Evolutionary conservation across 352 stramenopile genomes (phyloP).

Genomic region (Phytophthora agathidicida): DNA sequence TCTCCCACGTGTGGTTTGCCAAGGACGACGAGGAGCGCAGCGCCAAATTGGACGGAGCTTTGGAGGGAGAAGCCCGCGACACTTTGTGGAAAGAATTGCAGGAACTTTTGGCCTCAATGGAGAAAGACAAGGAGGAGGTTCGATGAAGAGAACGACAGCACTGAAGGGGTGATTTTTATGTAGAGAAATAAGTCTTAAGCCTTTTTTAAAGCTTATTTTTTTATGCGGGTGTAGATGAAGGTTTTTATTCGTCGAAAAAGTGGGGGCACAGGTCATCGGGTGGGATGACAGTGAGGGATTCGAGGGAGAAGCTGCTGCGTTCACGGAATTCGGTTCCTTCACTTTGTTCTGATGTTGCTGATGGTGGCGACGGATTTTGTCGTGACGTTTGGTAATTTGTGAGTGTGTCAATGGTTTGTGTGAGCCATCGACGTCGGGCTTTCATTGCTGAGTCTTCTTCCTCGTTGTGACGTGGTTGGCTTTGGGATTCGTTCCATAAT

Average conservation of each 20-base stretch:
- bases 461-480: slow-evolving; percentile 2
- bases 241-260: slow-evolving; percentile 49
- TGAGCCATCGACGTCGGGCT: slow-evolving; percentile 40
- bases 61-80: slow-evolving; percentile 89
- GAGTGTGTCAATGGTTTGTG: slow-evolving; percentile 47
- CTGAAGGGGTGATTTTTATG: too few relatives aligned
- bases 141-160: slow-evolving; percentile 41
- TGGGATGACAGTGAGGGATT: slow-evolving; percentile 53
- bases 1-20: slow-evolving; percentile 91
- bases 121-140: slow-evolving; percentile 81
- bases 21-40: slow-evolving; percentile 79
- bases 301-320: slow-evolving; percentile 64
- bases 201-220: slow-evolving; percentile 1
- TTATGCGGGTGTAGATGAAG: too few relatives aligned
- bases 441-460: slow-evolving; percentile 6
- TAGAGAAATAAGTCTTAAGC: too few relatives aligned
- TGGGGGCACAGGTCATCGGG: slow-evolving; percentile 60
- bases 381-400: slow-evolving; percentile 24
- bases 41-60: slow-evolving; percentile 87
- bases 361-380: neutral
- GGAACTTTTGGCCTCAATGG: slow-evolving; percentile 77
- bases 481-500: slow-evolving; percentile 22
- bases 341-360: neutral
- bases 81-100: slow-evolving; percentile 73
- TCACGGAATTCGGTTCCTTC: slow-evolving; percentile 52